Base-by-base conservation (phyloP, 768 basidiomycete genomes). In the Tricholoma terreum region DNA sequence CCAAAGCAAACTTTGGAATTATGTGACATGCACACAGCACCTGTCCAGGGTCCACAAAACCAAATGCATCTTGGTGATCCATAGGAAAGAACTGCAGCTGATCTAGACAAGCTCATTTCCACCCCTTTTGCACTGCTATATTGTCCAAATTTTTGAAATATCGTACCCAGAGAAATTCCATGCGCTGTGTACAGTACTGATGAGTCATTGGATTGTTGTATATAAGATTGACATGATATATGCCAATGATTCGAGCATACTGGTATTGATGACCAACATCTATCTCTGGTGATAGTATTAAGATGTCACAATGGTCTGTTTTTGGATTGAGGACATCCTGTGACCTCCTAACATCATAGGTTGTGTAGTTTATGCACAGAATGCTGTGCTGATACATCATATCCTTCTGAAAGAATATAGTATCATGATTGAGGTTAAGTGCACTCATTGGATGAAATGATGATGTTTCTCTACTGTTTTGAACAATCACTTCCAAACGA, bases 331-430 rank as follows among this genome's bases (percentile, higher is more conserved):
- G 12, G 3, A 27, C 17, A 19, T 51, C 50, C 21, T 51, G 31
- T 31, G 19, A 10, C 24, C 50, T 5, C 19, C 50, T 31, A 10
- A 51, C 50, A 61, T 80, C 73, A 58, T 79, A 80, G 0, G 74
- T 76, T 0, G 75, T 76, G 56, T 74, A 78, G 58, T 21, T 51
- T 10, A 51, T 35, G 14, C n/a, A 31, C 10, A 51, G 9, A 7
- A 35, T 51, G 19, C 11, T 14, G 17, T 51, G 50, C 3, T 34
- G 31, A 14, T 51, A 51, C 33, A 51, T 15, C 17, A 21, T 31
- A 19, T 51, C n/a, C 6, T 36, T 34, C 31, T 51, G n/a, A 14
- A 51, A 51, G 11, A 35, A 51, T 21, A 34, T 6, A 8, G 27
- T 17, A 36, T 10, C 34, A 35, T 35, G 24, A 27, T 27, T 27